phyloP scores from a whole-genome alignment of 2,329 filamentous ascomycete genomes.

The Aureobasidium sp. region DNA sequence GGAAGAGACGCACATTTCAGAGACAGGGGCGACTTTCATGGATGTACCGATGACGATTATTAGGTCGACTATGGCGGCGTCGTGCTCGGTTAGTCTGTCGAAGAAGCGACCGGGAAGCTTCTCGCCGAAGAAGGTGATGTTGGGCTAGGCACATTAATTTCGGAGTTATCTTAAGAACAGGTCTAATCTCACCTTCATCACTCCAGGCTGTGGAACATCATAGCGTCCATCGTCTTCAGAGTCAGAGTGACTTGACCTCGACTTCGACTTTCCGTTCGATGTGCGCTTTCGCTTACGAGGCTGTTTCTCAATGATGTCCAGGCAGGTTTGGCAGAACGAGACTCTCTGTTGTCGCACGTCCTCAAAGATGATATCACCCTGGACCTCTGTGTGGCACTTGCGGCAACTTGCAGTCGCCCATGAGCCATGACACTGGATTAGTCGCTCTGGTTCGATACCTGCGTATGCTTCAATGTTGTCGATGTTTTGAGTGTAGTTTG shows the following conservation, averaged over 20 bases:
- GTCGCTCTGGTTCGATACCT: conserved; percentile 69
- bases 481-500: conserved; percentile 98
- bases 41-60: conserved; percentile 95
- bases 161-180: too few species aligned
- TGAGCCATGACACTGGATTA: conserved; percentile 93
- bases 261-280: conserved; percentile 34
- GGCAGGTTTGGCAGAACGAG: conserved; percentile 67
- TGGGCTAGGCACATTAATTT: too few species aligned
- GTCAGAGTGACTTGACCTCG: conserved; percentile 43
- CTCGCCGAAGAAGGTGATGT: conserved; percentile 98
- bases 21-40: conserved; percentile 90
- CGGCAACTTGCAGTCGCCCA: conserved; percentile 89
- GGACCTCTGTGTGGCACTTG: conserved; percentile 65
- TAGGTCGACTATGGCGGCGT: conserved; percentile 72
- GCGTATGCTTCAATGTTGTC: conserved; percentile 87
- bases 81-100: conserved; percentile 68
- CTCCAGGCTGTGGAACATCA: conserved; percentile 59
- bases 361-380: conserved; percentile 68
- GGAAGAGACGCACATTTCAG: conserved; percentile 53
- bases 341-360: conserved; percentile 70
- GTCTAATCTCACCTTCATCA: conserved; percentile 60
- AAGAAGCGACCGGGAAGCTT: conserved; percentile 77
- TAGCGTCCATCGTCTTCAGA: conserved; percentile 53
- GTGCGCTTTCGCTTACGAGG: conserved; percentile 34
- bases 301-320: conserved; percentile 38